Base-by-base conservation (phyloP, 495 filamentous ascomycete genomes). In the Penicillium bialowiezense region DNA sequence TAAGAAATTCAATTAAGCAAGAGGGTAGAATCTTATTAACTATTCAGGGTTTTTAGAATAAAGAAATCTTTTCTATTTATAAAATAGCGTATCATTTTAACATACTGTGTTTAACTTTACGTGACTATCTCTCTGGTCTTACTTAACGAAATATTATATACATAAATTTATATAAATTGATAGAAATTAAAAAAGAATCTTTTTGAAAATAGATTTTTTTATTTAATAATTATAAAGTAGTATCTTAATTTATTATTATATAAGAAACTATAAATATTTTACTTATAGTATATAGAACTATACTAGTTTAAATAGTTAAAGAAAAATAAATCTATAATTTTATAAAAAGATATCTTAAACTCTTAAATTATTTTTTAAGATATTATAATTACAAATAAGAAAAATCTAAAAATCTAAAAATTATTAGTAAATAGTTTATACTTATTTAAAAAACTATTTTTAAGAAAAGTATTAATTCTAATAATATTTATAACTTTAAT, bases 151-250 rank as follows among this genome's bases (percentile, higher is more conserved):
- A 23, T 7, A 20, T 21, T 29, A 10, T n/a, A 46, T 46, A 38
- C 35, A 35, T 36, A 6, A 67, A 59, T 36, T 50, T 1, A 15
- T 42, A 45, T 43, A 65, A 64, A 48, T 58, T 76, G 31, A 69
- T 44, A 13, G 15, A 47, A n/a, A n/a, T n/a, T n/a, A n/a, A n/a
- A n/a, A n/a, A n/a, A n/a, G n/a, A n/a, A n/a, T n/a, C n/a, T n/a
- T 28, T 48, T 44, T 39, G 48, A 71, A 13, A 58, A 46, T 55
- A 58, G 65, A 68, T 76, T 43, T 47, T 71, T 26, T 51, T 20
- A 12, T 9, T 51, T 39, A 53, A 74, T 51, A 10, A 18, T 34
- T 40, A 41, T 38, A 39, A 40, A 29, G 19, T 32, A 39, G 33
- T 33, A 4, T 40, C 33, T 15, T 5, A 5, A 10, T 3, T 9